Base-by-base conservation (phyloP, 2,329 filamentous ascomycete species). In the Aspergillus brunneoviolaceus region DNA sequence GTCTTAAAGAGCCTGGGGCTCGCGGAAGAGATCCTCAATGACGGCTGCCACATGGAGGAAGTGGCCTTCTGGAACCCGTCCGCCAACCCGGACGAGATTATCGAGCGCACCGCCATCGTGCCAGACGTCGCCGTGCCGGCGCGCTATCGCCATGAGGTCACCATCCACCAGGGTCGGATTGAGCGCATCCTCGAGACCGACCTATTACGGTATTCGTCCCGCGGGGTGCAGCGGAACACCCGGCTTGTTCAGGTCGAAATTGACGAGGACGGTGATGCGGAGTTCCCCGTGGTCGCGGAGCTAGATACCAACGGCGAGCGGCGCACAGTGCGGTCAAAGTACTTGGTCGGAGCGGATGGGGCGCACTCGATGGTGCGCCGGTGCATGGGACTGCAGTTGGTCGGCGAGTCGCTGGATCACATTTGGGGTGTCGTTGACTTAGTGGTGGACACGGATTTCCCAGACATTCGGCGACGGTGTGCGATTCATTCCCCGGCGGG, bases 351-450 rank as follows among this genome's bases (percentile, higher is more conserved):
- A 29, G 88, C 86, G 5, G 89, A 92, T 70, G 89, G 89, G 1
- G 86, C 89, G 2, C 83, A 85, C 61, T 91, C 89, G 0, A 85
- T 84, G 57, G 82, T 91, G 16, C 81, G 89, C 49, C 80, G 86
- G 49, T 81, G 86, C 67, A 74, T 80, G 70, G 74, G 73, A 1
- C 63, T 80, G 6, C 67, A 69, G 33, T 78, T 91, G 27, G 82
- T 85, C 39, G 90, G 88, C 61, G 88, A 91, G 68, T 87, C 87
- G 16, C 87, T 88, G 58, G 82, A 87, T 50, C 81, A 90, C 70
- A 86, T 91, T 27, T 92, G 89, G 89, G 88, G 88, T 49, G 89
- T 91, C 19, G 89, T 91, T 79, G 89, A 92, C 68, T 84, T 89
- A 35, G 87, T 91, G 2, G 86, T 90, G 23, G 81, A 85, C 69